phyloP scores from a whole-genome alignment of 768 basidiomycete genomes.

The Pholiota molesta region DNA sequence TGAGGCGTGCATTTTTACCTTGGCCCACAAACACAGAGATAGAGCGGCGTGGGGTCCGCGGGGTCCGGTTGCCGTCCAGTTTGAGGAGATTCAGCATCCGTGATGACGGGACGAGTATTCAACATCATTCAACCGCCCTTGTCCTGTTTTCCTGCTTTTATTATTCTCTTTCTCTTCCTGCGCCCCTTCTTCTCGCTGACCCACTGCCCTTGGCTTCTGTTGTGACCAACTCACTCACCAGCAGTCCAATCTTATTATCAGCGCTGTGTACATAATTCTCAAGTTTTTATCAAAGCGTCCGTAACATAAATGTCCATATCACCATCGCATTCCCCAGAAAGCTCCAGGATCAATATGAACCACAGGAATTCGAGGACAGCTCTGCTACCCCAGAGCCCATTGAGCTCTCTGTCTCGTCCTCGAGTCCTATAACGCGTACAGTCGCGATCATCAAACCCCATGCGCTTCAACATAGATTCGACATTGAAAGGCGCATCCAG shows the following conservation, averaged over 20 bases:
- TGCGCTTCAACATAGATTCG: slow-evolving; percentile 72
- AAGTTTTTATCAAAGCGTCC: slow-evolving; percentile 1
- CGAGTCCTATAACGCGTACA: slow-evolving; percentile 53
- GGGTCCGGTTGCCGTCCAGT: slow-evolving; percentile 3
- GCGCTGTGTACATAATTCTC: not conserved
- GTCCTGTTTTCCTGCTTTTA: slow-evolving; percentile 4
- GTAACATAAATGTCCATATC: slow-evolving; percentile 23
- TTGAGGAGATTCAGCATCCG: not conserved
- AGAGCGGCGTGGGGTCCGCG: not conserved
- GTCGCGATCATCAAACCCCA: slow-evolving; percentile 86
- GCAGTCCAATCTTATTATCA: not conserved
- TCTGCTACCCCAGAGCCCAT: slow-evolving; percentile 12
- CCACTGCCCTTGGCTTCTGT: not conserved
- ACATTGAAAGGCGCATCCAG: slow-evolving; percentile 78
- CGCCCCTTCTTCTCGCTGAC: not conserved
- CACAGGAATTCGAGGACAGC: slow-evolving; percentile 11
- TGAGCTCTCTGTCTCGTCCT: slow-evolving; percentile 18
- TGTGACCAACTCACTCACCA: slow-evolving; percentile 9
- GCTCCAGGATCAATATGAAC: slow-evolving; percentile 14
- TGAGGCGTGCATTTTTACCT: not conserved
- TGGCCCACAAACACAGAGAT: not conserved
- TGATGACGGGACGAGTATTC: slow-evolving; percentile 2
- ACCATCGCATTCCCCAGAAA: slow-evolving; percentile 27
- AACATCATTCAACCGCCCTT: not conserved
- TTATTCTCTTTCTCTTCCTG: slow-evolving; percentile 4